A percentile compares a stretch with the other conserved stretches of the same genome.
Conservation (phyloP, 1,139 yeast genomes). For the Zygoascus meyerae region DNA sequence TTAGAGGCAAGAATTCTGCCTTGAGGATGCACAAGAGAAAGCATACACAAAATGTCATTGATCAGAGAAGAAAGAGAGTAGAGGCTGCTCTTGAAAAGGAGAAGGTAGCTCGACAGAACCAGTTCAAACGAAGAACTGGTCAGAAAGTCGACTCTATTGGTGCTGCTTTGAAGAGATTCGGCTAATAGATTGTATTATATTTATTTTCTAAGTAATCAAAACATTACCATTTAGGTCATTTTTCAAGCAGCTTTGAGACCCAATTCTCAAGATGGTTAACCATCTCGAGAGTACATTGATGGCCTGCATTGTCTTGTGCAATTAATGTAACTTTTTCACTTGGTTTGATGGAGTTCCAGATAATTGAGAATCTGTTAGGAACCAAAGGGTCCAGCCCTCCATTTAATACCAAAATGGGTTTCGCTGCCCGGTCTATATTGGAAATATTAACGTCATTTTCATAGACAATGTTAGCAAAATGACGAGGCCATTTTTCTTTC, state of each 20-base stretch:
- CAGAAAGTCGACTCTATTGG: slow-evolving; percentile 5
- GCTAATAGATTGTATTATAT: not conserved
- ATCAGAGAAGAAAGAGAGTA: slow-evolving; percentile 78
- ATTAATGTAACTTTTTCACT: slow-evolving; percentile 9
- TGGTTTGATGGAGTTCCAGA: slow-evolving; percentile 12
- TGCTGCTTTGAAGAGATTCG: slow-evolving; percentile 9
- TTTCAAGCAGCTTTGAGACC: slow-evolving; percentile 6
- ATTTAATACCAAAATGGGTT: slow-evolving; percentile 12
- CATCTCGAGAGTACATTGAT: slow-evolving; percentile 19
- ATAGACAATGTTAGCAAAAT: slow-evolving; percentile 11
- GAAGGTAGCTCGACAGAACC: slow-evolving; percentile 62
- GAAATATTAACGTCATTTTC: slow-evolving; percentile 8
- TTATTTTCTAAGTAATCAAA: not conserved
- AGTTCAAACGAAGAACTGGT: slow-evolving; percentile 14
- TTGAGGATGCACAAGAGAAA: slow-evolving; percentile 76
- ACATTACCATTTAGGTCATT: not conserved
- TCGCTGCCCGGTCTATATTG: not conserved
- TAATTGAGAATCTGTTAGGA: slow-evolving; percentile 15
- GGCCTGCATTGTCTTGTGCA: slow-evolving; percentile 18
- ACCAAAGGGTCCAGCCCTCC: slow-evolving; percentile 20
- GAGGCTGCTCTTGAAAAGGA: slow-evolving; percentile 72
- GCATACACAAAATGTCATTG: slow-evolving; percentile 80
- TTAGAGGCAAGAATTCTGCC: slow-evolving; percentile 76
- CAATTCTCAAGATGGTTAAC: slow-evolving; percentile 12
- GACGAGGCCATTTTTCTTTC: slow-evolving; percentile 10